Evolutionary conservation across 495 filamentous ascomycete species (phyloP), one percentile per base, ranked within the genome.

Genomic region (Xylaria cubensis): DNA sequence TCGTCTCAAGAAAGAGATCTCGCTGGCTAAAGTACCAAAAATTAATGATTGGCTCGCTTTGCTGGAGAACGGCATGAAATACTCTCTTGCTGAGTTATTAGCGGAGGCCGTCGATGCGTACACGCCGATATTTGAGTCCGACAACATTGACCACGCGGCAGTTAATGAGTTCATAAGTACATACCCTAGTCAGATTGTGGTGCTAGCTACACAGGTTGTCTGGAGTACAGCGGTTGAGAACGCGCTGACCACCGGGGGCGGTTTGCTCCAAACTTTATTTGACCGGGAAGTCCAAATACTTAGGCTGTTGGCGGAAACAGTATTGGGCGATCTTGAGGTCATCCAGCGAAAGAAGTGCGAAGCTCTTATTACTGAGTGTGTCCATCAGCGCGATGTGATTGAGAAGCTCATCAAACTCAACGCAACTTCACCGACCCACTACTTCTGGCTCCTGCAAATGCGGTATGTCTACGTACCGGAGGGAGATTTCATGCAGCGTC

Each of bases 21-120:
- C 94, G 61, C 88, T 99, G 24, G 87, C 92, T 70, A 97, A 96
- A 81, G 97, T 92, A 3, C 96, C 96, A 4, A 91, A 92, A 73
- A 97, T 99, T 86, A 99, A 99, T 76, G 96, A 99, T 78, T 99
- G 96, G 96, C 88, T 99, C 15, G 91, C 91, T 64, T 89, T 95
- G 8, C 85, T 99, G 39, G 96, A 98, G 79, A 92, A 82, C 64
- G 97, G 92, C 74, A 98, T 99, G 96, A 98, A 97, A 78, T 85
- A 89, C 36, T 97, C 96, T 13, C 87, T 99, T 26, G 96, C 95
- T 0, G 96, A 98, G 77, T 86, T 97, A 9, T 88, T 98, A 66
- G 89, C 91, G 15, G 94, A 98, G 76, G 97, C 95, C 5, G 85
- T 95, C 48, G 90, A 92, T 53, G 89, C 92, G 71, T 94, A 92